These are phyloP conservation scores for Yarrowia sp. DNA, from an alignment of 805 yeast species.

Conservation along the genomic window DNA sequence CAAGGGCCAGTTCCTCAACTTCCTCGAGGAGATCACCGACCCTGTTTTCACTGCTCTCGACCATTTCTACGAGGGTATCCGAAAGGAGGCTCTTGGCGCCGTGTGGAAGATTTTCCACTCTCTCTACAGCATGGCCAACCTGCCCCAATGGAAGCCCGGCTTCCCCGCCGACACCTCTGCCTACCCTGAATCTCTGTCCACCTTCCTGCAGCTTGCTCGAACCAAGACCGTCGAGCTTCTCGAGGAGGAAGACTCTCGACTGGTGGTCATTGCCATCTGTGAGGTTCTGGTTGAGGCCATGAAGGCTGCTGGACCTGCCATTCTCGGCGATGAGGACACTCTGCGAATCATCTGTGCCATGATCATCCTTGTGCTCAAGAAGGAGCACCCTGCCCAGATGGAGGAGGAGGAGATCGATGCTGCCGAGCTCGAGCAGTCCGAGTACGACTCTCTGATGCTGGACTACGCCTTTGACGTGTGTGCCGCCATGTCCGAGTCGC, in stretches of 20 bases:
- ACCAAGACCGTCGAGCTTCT: slow-evolving; percentile 66
- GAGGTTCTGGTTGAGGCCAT: slow-evolving; percentile 75
- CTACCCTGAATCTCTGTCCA: slow-evolving; percentile 57
- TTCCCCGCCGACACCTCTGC: slow-evolving; percentile 44
- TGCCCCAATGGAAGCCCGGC: slow-evolving; percentile 50
- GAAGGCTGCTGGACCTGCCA: slow-evolving; percentile 70
- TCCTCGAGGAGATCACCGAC: slow-evolving; percentile 69
- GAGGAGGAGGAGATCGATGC: slow-evolving; percentile 64
- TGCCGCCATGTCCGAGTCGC: slow-evolving; percentile 74
- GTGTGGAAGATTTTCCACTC: slow-evolving; percentile 85
- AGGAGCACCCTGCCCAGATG: slow-evolving; percentile 83
- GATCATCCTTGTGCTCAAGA: slow-evolving; percentile 74
- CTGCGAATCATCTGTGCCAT: slow-evolving; percentile 75
- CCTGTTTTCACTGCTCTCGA: slow-evolving; percentile 74
- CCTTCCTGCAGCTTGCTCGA: slow-evolving; percentile 71
- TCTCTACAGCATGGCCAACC: slow-evolving; percentile 53
- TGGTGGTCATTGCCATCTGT: slow-evolving; percentile 79
- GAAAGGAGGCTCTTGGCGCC: slow-evolving; percentile 82
- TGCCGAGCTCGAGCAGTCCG: slow-evolving; percentile 57
- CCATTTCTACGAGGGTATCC: slow-evolving; percentile 83
- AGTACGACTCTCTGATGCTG: slow-evolving; percentile 70
- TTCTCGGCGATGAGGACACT: slow-evolving; percentile 62
- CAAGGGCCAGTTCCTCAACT: slow-evolving; percentile 77
- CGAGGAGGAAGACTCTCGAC: slow-evolving; percentile 81
- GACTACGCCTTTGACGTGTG: slow-evolving; percentile 88